Evolutionary conservation across 306 rosid genomes (phyloP), one percentile per base, ranked within the genome.

Genomic region (Corylus heterophylla): DNA sequence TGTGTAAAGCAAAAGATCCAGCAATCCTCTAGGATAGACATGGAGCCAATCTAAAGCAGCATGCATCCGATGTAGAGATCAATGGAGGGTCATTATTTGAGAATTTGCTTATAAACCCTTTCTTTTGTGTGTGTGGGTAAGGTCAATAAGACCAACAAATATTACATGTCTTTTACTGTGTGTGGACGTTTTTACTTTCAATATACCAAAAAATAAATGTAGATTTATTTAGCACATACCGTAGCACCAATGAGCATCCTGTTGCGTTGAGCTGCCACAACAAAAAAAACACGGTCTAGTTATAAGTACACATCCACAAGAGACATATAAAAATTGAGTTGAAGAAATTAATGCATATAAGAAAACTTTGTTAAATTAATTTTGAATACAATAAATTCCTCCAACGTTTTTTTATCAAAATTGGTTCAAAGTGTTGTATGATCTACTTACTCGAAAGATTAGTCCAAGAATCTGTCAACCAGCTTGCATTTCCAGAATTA

Each of bases 21-120:
- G 74, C 71, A 91, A 52, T 79, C 92, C 92, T 42, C 68, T 83
- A 45, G 93, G 97, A 86, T 88, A 91, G 78, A 85, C 69, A 49
- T 83, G 73, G 27, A 86, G 83, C 91, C 86, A 86, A 12, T 58
- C 74, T 10, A 89, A 85, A 16, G 73, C 87, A 42, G 86, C 86
- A 86, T 88, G 81, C 35, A 31, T 31, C 2, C 31, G 74, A 78
- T 52, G 47, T 10, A 13, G 4, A 37, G 5, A 11, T 4, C 35
- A 66, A 37, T 1, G 12, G 29, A 20, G 6, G 64, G 29, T 58
- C 14, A 58, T 11, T 20, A 22, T 11, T 3, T 22, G 12, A 58
- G 14, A 58, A n/a, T 11, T 9, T 52, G 7, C n/a, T 18, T 31
- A 31, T 4, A 42, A 42, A 5, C 45, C 45, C 45, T 7, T 42